phyloP scores from a whole-genome alignment of 164 flowering plant genomes.

The Sextonia rubra region DNA sequence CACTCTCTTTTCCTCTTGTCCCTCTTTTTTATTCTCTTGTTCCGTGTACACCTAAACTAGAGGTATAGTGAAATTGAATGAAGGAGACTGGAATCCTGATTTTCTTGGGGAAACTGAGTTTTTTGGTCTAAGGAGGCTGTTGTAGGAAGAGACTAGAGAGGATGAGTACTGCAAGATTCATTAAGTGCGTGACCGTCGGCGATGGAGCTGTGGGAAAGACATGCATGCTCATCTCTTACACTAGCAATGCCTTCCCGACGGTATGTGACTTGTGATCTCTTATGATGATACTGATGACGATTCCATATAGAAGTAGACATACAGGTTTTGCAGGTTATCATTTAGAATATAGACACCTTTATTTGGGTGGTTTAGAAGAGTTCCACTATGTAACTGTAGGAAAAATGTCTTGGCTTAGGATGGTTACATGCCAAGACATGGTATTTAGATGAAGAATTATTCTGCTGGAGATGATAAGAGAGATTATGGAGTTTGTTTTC shows the following conservation, averaged over 20 bases:
- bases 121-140: no score
- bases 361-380: no score
- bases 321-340: no score
- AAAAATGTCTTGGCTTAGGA: no score
- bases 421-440: no score
- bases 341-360: no score
- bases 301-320: no score
- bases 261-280: conserved; percentile 18
- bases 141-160: conserved; percentile 1
- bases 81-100: conserved; percentile 7
- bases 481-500: not conserved
- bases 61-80: conserved; percentile 4
- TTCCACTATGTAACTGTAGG: no score
- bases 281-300: not conserved
- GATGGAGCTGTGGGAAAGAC: conserved; percentile 76
- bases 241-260: conserved; percentile 69
- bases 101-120: no score
- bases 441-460: not conserved
- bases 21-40: not conserved
- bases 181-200: conserved; percentile 69
- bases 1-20: not conserved
- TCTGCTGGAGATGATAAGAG: not conserved
- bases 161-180: conserved; percentile 65
- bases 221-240: conserved; percentile 69
- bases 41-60: not conserved